These are phyloP conservation scores for Apophysomyces ossiformis DNA, from an alignment of 371 early-diverging fungal species.

Conservation along the genomic window DNA sequence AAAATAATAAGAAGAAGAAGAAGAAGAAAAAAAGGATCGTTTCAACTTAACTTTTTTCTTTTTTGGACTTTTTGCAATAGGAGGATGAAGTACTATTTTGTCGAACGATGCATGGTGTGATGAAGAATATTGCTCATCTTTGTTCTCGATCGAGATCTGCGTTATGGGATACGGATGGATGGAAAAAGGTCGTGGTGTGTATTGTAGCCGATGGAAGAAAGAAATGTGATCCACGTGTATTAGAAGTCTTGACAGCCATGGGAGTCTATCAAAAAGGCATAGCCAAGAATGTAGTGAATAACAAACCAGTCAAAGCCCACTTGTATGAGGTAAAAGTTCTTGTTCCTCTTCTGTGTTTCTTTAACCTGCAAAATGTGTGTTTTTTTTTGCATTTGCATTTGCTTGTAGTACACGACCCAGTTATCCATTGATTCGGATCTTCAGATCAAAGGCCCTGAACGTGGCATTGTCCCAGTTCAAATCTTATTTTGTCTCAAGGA, in stretches of 20 bases:
- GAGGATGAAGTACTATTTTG: conserved; percentile 69
- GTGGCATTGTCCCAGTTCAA: conserved; percentile 79
- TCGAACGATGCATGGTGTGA: conserved; percentile 77
- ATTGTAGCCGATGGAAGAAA: conserved; percentile 86
- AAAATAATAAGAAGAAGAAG: conserved; percentile 10
- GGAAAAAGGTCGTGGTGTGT: conserved; percentile 86
- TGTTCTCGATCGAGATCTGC: conserved; percentile 63
- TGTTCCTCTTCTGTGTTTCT: too few relatives aligned
- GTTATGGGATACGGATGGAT: conserved; percentile 78
- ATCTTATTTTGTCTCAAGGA: conserved; percentile 83
- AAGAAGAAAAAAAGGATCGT: conserved; percentile 1
- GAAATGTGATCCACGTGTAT: conserved; percentile 63
- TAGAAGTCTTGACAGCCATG: conserved; percentile 65
- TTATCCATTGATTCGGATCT: conserved; percentile 76
- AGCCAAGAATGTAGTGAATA: conserved; percentile 62
- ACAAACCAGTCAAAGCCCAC: conserved; percentile 71
- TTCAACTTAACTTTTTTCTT: neutral
- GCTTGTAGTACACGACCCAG: conserved; percentile 82
- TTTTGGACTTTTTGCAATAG: conserved; percentile 23
- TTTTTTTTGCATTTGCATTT: neutral
- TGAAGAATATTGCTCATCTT: conserved; percentile 80
- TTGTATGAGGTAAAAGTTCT: conserved; percentile 65
- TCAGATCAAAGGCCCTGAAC: conserved; percentile 70
- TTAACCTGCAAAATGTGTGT: neutral
- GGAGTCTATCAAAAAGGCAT: conserved; percentile 78